phyloP scores from a whole-genome alignment of 176 grass and related monocot species.

The Urochloa ruziziensis region DNA sequence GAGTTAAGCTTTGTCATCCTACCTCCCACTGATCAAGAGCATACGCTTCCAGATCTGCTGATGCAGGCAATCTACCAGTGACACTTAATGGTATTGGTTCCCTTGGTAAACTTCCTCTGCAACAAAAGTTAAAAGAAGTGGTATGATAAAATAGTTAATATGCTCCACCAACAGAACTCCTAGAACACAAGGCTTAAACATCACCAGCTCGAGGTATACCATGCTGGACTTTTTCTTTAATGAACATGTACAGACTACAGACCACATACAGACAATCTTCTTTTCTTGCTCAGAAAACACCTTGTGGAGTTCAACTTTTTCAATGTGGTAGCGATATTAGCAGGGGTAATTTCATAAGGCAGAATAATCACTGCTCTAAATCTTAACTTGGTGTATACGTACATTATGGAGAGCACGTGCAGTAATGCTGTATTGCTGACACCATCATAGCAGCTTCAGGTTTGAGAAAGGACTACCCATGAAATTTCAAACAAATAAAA shows the following conservation, averaged over 20 bases:
- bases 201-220: not conserved
- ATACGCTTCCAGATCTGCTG: constrained; percentile 68
- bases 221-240: not conserved
- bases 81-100: constrained; percentile 58
- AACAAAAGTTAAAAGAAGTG: constrained; percentile 23
- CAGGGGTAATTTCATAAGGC: not conserved
- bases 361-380: too few relatives aligned
- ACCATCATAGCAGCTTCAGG: not conserved
- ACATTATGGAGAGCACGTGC: too few relatives aligned
- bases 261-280: not conserved
- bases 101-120: constrained; percentile 84
- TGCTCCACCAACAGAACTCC: not conserved
- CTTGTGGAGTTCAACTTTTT: not conserved
- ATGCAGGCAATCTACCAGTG: constrained; percentile 69
- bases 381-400: too few relatives aligned
- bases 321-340: not conserved
- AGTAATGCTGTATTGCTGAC: not conserved
- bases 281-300: constrained; percentile 2
- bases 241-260: not conserved
- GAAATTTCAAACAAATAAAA: not conserved
- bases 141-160: constrained; percentile 8
- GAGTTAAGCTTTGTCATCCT: constrained; percentile 12
- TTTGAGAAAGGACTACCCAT: not conserved
- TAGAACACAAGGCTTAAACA: not conserved
- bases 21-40: constrained; percentile 94